Base-by-base conservation (phyloP, 2,329 filamentous ascomycete species). In the Epichloe hybrida region DNA sequence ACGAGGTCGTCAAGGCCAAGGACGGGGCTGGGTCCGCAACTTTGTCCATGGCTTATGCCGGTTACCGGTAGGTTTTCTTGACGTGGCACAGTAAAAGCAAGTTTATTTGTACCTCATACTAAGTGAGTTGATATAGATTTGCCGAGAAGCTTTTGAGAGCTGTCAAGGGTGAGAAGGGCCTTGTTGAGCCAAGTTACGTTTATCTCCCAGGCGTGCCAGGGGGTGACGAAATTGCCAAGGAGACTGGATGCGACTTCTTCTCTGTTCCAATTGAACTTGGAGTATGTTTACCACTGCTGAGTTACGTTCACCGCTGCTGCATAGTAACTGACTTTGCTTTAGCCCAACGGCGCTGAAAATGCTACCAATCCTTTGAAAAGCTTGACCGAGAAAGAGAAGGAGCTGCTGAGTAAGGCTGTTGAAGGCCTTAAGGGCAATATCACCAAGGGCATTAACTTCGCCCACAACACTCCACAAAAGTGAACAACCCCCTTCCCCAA, bases 1-100 rank as follows among this genome's bases (percentile, higher is more conserved):
- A 98, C 61, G 89, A 95, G 75, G 89, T 95, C 56, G 89, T 95
- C 69, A 83, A 91, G 78, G 89, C 89, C 66, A 95, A 95, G 81
- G 86, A 93, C 58, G 89, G 89, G 63, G 83, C 83, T 65, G 89
- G 89, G 57, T 94, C 88, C 54, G 89, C 89, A 58, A 95, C 89
- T 53, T 79, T 95, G 50, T 95, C 88, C 62, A 95, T 95, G 89
- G 89, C 89, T 54, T 94, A 89, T 67, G 93, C 93, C 59, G 93
- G 93, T 59, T 97, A 83, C 81, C 86, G 88, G 85, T 90, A 72
- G 58, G 76, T 63, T 52, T 40, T 41, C 13, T 12, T 36, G 35
- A 45, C 34, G n/a, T 15, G 36, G 20, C 36, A 15, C 15, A 15
- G 15, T 38, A 34, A 17, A 35, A 44, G 9, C 20, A 12, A 21